Evolutionary conservation across 345 rosid genomes (phyloP).

Genomic region (Boechera divaricarpa): DNA sequence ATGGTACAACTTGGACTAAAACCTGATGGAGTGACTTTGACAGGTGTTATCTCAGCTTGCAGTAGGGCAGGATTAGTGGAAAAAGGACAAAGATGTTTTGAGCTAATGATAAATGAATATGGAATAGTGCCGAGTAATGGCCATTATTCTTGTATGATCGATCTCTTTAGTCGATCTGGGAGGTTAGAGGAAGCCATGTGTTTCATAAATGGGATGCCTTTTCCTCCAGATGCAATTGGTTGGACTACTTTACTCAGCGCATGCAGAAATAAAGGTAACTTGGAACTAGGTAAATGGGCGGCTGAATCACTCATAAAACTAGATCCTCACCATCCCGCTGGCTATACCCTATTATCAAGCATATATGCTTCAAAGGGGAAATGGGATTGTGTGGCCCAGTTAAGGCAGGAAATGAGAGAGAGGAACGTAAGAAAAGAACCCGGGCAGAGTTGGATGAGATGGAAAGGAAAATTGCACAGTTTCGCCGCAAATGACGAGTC

Average conservation of each 20-base stretch:
- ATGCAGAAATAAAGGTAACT: slow-evolving; percentile 66
- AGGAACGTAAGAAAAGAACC: slow-evolving; percentile 82
- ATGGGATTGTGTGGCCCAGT: slow-evolving; percentile 75
- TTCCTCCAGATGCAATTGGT: slow-evolving; percentile 77
- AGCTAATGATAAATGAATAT: slow-evolving; percentile 66
- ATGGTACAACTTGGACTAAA: slow-evolving; percentile 70
- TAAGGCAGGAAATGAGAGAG: slow-evolving; percentile 72
- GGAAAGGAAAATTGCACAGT: slow-evolving; percentile 66
- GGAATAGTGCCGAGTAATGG: slow-evolving; percentile 63
- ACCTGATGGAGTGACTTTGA: slow-evolving; percentile 90
- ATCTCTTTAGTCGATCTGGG: slow-evolving; percentile 87
- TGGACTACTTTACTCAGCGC: slow-evolving; percentile 92
- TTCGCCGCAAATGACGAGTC: slow-evolving; percentile 85
- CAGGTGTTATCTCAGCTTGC: slow-evolving; percentile 90
- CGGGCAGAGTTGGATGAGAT: slow-evolving; percentile 94
- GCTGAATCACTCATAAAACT: slow-evolving; percentile 75
- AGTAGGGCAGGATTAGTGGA: slow-evolving; percentile 90
- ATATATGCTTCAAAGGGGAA: slow-evolving; percentile 75
- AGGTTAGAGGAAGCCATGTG: slow-evolving; percentile 78
- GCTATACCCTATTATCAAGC: slow-evolving; percentile 73
- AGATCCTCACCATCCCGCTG: slow-evolving; percentile 83
- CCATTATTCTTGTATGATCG: slow-evolving; percentile 95
- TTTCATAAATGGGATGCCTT: slow-evolving; percentile 78
- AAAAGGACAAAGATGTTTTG: slow-evolving; percentile 71
- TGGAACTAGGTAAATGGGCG: slow-evolving; percentile 86